Conservation (phyloP, 2,329 filamentous ascomycete genomes). For the Rhynchosporium secalis region DNA sequence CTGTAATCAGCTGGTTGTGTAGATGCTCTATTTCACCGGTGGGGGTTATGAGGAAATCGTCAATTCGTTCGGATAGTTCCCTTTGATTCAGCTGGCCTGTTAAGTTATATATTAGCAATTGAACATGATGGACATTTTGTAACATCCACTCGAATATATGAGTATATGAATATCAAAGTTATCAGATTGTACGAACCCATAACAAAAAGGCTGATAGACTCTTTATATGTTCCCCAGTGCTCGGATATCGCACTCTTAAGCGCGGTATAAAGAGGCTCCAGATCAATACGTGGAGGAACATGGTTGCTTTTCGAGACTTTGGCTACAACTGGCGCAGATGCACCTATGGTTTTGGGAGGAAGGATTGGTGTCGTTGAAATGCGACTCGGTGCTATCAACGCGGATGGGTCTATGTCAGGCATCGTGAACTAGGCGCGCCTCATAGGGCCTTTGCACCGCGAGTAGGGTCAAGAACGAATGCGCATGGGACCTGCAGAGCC, state of each 20-base stretch:
- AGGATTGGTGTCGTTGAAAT: conserved; percentile 60
- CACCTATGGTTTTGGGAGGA: conserved; percentile 56
- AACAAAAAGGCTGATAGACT: conserved; percentile 61
- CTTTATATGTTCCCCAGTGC: conserved; percentile 65
- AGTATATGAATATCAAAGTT: not conserved
- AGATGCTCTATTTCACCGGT: conserved; percentile 58
- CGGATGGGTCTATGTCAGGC: conserved; percentile 67
- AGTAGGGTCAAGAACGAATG: conserved; percentile 29
- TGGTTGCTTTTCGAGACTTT: conserved; percentile 58
- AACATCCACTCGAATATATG: not conserved
- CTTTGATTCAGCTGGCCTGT: conserved; percentile 63
- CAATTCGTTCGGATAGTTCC: conserved; percentile 60
- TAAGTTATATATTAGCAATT: conserved; percentile 37
- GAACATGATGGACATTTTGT: not conserved
- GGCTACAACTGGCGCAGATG: conserved; percentile 49
- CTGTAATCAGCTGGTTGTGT: conserved; percentile 67
- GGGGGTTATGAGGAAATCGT: conserved; percentile 57
- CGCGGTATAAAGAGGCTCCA: conserved; percentile 63
- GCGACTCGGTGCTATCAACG: conserved; percentile 59
- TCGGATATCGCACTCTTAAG: conserved; percentile 63
- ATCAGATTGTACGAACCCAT: conserved; percentile 50
- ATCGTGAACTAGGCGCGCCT: conserved; percentile 44
- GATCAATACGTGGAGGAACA: conserved; percentile 65
- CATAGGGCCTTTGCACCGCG: conserved; percentile 34
- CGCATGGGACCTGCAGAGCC: conserved; percentile 35